Conservation (phyloP, 2,329 filamentous ascomycete genomes). For the Didymella lethalis region DNA sequence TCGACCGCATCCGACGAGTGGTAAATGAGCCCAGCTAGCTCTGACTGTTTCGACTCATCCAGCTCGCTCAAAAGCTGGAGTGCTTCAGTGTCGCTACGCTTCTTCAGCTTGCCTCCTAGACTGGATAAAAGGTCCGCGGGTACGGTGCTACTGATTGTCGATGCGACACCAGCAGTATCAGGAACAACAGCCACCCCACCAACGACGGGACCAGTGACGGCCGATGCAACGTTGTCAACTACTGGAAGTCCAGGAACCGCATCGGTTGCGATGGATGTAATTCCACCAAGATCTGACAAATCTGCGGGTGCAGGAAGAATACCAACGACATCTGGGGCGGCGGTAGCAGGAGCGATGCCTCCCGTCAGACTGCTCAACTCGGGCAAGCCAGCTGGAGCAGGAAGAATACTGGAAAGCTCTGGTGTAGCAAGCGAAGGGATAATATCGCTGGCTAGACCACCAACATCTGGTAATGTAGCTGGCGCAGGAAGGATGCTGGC, state of each 20-base stretch:
- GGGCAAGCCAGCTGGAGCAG: neutral
- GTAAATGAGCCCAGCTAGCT: conserved; percentile 12
- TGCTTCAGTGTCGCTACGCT: neutral
- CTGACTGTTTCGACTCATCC: conserved; percentile 12
- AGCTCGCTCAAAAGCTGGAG: conserved; percentile 16
- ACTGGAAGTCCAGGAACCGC: neutral
- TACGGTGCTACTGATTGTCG: neutral
- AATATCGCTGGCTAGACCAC: neutral
- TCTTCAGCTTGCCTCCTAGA: neutral
- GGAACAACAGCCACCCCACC: neutral
- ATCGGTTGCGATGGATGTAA: neutral
- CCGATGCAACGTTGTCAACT: neutral
- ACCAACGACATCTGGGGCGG: neutral
- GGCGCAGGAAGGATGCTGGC: neutral
- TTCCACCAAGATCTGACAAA: neutral
- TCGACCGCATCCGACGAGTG: conserved; percentile 9
- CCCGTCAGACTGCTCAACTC: neutral
- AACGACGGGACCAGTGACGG: neutral
- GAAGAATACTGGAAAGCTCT: neutral
- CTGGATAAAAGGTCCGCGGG: neutral
- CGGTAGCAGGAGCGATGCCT: neutral
- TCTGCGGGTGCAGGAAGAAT: neutral
- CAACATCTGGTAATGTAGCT: neutral
- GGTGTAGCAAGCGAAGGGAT: neutral
- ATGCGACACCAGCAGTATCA: neutral